Evolutionary conservation across 257 asterid genomes (phyloP).

Genomic region (Cruciata laevipes): DNA sequence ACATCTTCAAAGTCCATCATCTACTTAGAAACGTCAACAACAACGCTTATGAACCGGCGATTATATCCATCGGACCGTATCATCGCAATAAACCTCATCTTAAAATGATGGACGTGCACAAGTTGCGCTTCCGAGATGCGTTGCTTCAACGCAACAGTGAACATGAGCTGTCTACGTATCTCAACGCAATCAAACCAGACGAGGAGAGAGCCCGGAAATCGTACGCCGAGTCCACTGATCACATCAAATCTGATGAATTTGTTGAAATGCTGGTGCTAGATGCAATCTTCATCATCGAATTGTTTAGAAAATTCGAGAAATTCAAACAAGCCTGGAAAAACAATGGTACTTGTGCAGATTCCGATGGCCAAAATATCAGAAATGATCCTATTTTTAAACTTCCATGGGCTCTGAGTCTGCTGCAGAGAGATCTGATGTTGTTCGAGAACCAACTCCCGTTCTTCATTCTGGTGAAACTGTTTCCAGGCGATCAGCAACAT

Average conservation of each 20-base stretch:
- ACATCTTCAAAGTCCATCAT: conserved; percentile 23
- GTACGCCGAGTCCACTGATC: not conserved
- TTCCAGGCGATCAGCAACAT: not conserved
- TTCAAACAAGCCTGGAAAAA: not conserved
- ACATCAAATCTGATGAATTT: not conserved
- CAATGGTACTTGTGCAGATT: not conserved
- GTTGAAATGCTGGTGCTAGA: conserved; percentile 32
- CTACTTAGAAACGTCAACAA: conserved; percentile 16
- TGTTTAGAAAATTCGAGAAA: conserved; percentile 7
- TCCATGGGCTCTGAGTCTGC: conserved; percentile 21
- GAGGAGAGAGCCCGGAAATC: conserved; percentile 15
- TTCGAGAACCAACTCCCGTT: conserved; percentile 30
- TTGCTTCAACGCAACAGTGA: conserved; percentile 13
- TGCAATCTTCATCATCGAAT: conserved; percentile 33
- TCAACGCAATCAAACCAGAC: not conserved
- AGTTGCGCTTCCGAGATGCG: conserved; percentile 15
- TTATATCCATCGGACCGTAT: conserved; percentile 35
- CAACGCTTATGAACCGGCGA: conserved; percentile 31
- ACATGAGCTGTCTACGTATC: not conserved
- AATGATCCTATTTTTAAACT: conserved; percentile 19
- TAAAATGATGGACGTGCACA: conserved; percentile 27
- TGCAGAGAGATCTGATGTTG: conserved; percentile 24
- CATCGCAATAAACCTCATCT: conserved; percentile 19
- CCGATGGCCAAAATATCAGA: no score
- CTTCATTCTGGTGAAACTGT: conserved; percentile 4